These are phyloP conservation scores for Pisolithus tinctorius DNA, from an alignment of 768 basidiomycete species.

Conservation along the genomic window DNA sequence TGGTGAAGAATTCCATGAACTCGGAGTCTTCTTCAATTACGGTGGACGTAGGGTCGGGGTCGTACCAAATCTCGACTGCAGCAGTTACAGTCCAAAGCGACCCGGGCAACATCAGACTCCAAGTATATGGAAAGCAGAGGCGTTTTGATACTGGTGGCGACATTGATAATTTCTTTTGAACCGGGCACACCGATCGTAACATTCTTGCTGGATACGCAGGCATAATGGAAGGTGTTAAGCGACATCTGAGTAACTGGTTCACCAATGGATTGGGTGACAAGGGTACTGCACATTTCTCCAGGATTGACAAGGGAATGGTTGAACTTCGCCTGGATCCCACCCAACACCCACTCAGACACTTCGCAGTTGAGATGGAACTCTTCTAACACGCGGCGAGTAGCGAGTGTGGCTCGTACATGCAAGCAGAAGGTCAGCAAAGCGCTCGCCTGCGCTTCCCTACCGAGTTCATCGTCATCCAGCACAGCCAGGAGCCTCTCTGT, in stretches of 20 bases:
- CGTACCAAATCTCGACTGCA: constrained; percentile 96
- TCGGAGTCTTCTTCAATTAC: constrained; percentile 94
- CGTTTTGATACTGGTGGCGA: constrained; percentile 97
- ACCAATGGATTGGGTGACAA: constrained; percentile 97
- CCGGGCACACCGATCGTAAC: constrained; percentile 99
- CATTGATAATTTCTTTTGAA: constrained; percentile 98
- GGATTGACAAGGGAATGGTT: constrained; percentile 89
- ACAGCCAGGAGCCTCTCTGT: constrained; percentile 74
- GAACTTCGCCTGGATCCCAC: constrained; percentile 95
- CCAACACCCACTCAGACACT: constrained; percentile 95
- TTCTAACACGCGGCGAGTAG: constrained; percentile 81
- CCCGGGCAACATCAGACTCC: constrained; percentile 58
- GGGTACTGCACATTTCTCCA: constrained; percentile 98
- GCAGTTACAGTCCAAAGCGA: constrained; percentile 86
- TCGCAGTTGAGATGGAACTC: constrained; percentile 82
- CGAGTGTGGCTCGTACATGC: constrained; percentile 86
- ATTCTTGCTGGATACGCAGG: constrained; percentile 99
- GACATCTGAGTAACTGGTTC: constrained; percentile 99
- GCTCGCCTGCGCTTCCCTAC: constrained; percentile 74
- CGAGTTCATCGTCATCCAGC: constrained; percentile 76
- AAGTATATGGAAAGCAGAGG: constrained; percentile 93
- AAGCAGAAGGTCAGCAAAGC: constrained; percentile 90
- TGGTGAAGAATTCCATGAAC: constrained; percentile 99
- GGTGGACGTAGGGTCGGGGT: constrained; percentile 85
- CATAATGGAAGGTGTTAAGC: constrained; percentile 99